Evolutionary conservation across 352 stramenopile species (phyloP).

Genomic region (Phytophthora foliorum): DNA sequence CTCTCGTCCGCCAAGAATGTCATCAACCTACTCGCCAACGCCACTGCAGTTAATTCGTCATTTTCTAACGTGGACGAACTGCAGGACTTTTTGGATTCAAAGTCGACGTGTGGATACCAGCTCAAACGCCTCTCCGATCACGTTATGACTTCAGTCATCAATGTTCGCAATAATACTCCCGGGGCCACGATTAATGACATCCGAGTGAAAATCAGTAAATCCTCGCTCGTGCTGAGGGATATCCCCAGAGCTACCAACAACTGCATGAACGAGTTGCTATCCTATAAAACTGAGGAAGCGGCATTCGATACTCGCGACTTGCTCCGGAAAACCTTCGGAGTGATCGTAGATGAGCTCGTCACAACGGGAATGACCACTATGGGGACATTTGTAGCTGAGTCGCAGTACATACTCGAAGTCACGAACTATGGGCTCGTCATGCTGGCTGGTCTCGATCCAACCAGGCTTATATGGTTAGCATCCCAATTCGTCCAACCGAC

Average conservation of each 20-base stretch:
- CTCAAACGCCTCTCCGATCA: constrained; percentile 38
- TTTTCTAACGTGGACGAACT: constrained; percentile 23
- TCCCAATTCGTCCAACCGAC: constrained; percentile 48
- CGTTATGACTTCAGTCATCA: constrained; percentile 23
- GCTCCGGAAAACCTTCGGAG: constrained; percentile 29
- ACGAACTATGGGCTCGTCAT: constrained; percentile 43
- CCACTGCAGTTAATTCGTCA: constrained; percentile 17
- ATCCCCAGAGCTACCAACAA: constrained; percentile 27
- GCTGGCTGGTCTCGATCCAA: constrained; percentile 46
- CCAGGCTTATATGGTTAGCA: constrained; percentile 35
- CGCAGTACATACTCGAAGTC: constrained; percentile 39
- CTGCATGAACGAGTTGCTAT: constrained; percentile 28
- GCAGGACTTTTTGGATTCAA: constrained; percentile 32
- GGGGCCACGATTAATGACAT: constrained; percentile 23
- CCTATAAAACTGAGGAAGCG: constrained; percentile 20
- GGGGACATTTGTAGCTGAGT: constrained; percentile 18
- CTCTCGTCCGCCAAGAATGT: constrained; percentile 31
- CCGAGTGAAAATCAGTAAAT: constrained; percentile 26
- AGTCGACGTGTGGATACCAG: constrained; percentile 32
- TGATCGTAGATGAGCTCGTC: constrained; percentile 35
- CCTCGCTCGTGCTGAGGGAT: constrained; percentile 22
- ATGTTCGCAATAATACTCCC: constrained; percentile 18
- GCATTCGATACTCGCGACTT: constrained; percentile 30
- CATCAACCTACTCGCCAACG: constrained; percentile 22
- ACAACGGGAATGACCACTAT: constrained; percentile 17